Evolutionary conservation across 2,329 filamentous ascomycete genomes (phyloP).

Genomic region (Fusarium concolor): DNA sequence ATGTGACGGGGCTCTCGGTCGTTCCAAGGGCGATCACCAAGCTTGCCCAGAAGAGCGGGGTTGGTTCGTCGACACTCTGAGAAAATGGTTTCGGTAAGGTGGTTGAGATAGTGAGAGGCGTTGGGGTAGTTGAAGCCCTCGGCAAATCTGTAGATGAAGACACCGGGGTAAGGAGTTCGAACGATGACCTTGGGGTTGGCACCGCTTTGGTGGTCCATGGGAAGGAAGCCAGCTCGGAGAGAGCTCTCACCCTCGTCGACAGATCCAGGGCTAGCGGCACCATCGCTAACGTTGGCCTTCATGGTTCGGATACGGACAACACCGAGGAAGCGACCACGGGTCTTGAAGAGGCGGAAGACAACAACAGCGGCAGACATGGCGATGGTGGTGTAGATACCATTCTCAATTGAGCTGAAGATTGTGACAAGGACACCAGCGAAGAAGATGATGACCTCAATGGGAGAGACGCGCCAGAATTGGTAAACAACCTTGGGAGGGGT

Average conservation of each 20-base stretch:
- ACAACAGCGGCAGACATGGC: constrained; percentile 75
- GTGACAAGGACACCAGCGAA: constrained; percentile 86
- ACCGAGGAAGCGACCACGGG: constrained; percentile 82
- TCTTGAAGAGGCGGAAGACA: constrained; percentile 82
- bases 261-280: constrained; percentile 44
- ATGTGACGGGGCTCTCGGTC: constrained; percentile 59
- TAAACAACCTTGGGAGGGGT: constrained; percentile 86
- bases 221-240: constrained; percentile 58
- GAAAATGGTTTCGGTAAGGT: constrained; percentile 60
- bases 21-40: constrained; percentile 69
- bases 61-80: constrained; percentile 59
- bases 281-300: constrained; percentile 77
- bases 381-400: constrained; percentile 87
- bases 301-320: constrained; percentile 86
- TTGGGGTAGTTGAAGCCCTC: constrained; percentile 70
- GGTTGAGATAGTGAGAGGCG: constrained; percentile 62
- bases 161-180: constrained; percentile 62
- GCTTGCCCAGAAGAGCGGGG: constrained; percentile 56
- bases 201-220: constrained; percentile 62
- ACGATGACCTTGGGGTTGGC: constrained; percentile 61
- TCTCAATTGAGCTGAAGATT: constrained; percentile 83
- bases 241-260: constrained; percentile 60
- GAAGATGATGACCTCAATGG: constrained; percentile 85
- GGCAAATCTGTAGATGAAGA: constrained; percentile 67
- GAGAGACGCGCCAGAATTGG: constrained; percentile 88